Evolutionary conservation across 495 filamentous ascomycete genomes (phyloP), one percentile per base, ranked within the genome.

Genomic region (Penicillium diatomitis): DNA sequence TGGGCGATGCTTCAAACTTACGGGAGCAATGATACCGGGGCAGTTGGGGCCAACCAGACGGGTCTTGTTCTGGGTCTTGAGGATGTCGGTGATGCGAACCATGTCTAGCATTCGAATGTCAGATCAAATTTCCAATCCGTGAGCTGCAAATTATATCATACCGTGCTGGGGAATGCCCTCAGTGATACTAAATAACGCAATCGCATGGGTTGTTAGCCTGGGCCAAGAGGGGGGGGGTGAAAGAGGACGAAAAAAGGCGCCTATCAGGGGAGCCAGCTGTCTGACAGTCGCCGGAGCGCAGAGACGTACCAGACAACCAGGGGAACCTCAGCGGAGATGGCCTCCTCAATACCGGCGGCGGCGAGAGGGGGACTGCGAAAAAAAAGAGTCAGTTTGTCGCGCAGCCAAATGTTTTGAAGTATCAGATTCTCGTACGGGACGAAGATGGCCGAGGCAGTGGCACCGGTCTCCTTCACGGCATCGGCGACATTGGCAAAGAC

Each of bases 91-190:
- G 64, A 99, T 95, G 67, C 92, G 88, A 58, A 99, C 90, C 92
- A 99, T 99, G 72, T 99, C 92, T 87, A 62, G 44, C 37, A 52
- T 52, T 29, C 49, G 56, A 60, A 28, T n/a, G 50, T 65, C 41
- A 70, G 58, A 47, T 48, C 42, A 34, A n/a, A 48, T 32, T 37
- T 46, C 46, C 11, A 35, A 30, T 49, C 44, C 36, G 40, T 12
- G 5, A 35, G 38, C 10, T 27, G 39, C 11, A 29, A 20, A 32
- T 36, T 11, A 29, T 40, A 34, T 61, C 82, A 61, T 75, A 90
- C 87, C 87, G 74, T 96, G 90, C 71, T 96, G 90, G 52, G 90
- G 90, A 55, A 96, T 96, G 56, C 92, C 92, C 76, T 99, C 92
- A 38, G 92, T 99, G 63, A 99, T 99, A 70, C 82, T 83, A 48